Base-by-base conservation (phyloP, 164 flowering plant genomes). In the Aristolochia contorta region DNA sequence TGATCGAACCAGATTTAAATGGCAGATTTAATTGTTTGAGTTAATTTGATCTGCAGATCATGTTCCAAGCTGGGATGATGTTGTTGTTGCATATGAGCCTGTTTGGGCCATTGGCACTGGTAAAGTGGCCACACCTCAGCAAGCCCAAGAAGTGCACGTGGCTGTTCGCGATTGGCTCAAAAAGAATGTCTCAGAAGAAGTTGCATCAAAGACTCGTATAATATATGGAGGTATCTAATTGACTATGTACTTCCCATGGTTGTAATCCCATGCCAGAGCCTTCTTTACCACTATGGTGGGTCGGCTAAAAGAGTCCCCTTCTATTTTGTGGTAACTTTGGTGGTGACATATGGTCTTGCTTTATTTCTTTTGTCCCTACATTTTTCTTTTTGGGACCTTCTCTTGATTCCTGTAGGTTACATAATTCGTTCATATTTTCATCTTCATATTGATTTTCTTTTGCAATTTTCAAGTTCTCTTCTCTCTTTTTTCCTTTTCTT, bases 41-140 rank as follows among this genome's bases (percentile, higher is more conserved):
- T 61, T 47, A 54, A 52, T 23, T 48, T 67, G 20, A 56, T 68
- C 57, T 74, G 71, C 85, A 93, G 97, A 90, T 79, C 80, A 79
- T 65, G 81, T 88, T 8, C 85, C 97, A 56, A 82, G 94, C 65
- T 93, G 96, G 99, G 97, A 93, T 64, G 75, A 84, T 69, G 65
- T 90, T 54, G 97, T 93, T 45, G 66, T 93, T 74, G 99, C 97
- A 12, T 93, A 93, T 79, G 97, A 93, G 71, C 97, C 97, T 62
- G 96, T 88, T 21, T 93, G 97, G 97, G 97, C 99, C 56, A 93
- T 93, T 67, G 99, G 96, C 62, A 93, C 99, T 53, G 97, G 96
- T 66, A 90, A 90, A 74, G 97, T 93, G 61, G 96, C 99, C 58
- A 54, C 86, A 51, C 96, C 97, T 2, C 71, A 73, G 73, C 99